Conservation (phyloP, 306 rosid species). For the Cicer pinnatifidum region DNA sequence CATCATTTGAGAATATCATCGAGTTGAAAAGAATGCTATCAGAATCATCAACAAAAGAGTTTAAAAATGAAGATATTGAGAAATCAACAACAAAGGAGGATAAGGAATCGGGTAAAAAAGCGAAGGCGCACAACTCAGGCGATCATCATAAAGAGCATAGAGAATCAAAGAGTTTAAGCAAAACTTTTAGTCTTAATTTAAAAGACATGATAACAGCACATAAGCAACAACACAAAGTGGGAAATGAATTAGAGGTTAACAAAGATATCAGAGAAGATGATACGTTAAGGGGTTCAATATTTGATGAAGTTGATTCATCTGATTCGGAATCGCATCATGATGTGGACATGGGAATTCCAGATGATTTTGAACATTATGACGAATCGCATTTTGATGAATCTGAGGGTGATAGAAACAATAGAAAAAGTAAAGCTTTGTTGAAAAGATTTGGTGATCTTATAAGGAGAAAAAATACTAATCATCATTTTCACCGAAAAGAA, state of each 20-base stretch:
- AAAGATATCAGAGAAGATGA: slow-evolving; percentile 49
- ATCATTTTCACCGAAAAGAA: slow-evolving; percentile 44
- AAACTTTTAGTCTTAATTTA: slow-evolving; percentile 52
- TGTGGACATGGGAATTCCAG: slow-evolving; percentile 49
- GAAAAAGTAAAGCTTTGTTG: slow-evolving; percentile 77
- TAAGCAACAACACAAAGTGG: slow-evolving; percentile 40
- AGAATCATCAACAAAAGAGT: slow-evolving; percentile 55
- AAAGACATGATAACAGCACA: slow-evolving; percentile 51
- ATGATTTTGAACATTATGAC: slow-evolving; percentile 56
- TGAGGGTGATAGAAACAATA: slow-evolving; percentile 58
- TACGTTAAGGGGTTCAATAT: slow-evolving; percentile 61
- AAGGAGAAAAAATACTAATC: slow-evolving; percentile 52
- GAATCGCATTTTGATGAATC: slow-evolving; percentile 55
- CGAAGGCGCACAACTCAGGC: slow-evolving; percentile 34
- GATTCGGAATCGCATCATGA: slow-evolving; percentile 52
- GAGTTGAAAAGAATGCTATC: slow-evolving; percentile 67
- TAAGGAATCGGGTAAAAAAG: slow-evolving; percentile 43
- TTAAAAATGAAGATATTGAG: slow-evolving; percentile 48
- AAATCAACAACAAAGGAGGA: slow-evolving; percentile 46
- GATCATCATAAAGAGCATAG: slow-evolving; percentile 30
- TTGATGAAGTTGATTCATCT: slow-evolving; percentile 59
- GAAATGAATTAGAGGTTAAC: slow-evolving; percentile 44
- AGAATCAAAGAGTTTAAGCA: slow-evolving; percentile 43
- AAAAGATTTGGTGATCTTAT: slow-evolving; percentile 86
- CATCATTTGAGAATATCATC: slow-evolving; percentile 63